Base-by-base conservation (phyloP, 2,329 filamentous ascomycete genomes). In the Alternaria alternata region DNA sequence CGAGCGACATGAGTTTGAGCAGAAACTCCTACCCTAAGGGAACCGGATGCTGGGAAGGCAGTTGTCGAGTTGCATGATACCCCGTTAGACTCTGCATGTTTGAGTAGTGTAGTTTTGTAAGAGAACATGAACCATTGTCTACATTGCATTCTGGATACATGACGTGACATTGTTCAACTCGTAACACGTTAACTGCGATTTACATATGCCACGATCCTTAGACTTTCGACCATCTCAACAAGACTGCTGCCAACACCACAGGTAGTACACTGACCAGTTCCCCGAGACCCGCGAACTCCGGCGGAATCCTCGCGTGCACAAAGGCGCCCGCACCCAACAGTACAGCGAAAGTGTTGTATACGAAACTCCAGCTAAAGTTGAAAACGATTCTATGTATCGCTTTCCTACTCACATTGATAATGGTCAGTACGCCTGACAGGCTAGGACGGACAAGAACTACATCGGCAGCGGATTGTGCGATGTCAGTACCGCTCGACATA, bases 191-290 rank as follows among this genome's bases (percentile, higher is more conserved):
- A n/a, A 18, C 16, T n/a, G 38, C 2, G 39, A 6, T 41, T 9
- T 41, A 41, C 18, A 18, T 14, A 24, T 24, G 12, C 22, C 18
- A 14, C 1, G 1, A 36, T 26, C 1, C 22, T 65, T 47, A 73
- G 20, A 72, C 47, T 38, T 57, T 67, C 3, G 59, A 56, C 71
- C 71, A 85, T 51, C 75, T 76, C 62, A 87, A 63, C 48, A 78
- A 72, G 63, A 86, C 74, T 0, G 86, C 88, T 30, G 83, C 84
- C 9, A 80, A 73, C 70, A 92, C 84, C 4, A 93, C 89, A 0
- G 90, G 90, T 73, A 91, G 64, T 0, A 94, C 88, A 71, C 90
- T 93, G 0, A 91, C 89, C 20, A 93, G 71, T 79, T 93, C 91
- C 0, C 91, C 91, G 6, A 93, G 70, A 0, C 89, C 90, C 0